Evolutionary conservation across 192 early-diverging fungal species (phyloP).

Genomic region (Piromyces sp.): DNA sequence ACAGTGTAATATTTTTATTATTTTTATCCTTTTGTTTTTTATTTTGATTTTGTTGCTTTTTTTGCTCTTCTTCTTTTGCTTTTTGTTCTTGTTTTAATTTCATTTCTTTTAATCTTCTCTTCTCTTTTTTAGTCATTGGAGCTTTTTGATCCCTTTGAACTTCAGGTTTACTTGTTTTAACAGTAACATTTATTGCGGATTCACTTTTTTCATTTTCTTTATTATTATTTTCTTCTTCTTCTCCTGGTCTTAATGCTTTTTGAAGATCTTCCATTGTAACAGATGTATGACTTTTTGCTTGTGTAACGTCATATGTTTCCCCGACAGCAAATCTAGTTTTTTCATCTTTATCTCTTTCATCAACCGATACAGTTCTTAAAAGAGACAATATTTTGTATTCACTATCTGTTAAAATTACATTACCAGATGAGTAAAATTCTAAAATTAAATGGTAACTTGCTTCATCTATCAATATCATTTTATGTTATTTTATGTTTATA

Average conservation of each 20-base stretch:
- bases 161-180: not conserved
- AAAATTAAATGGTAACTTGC: constrained; percentile 22
- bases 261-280: constrained; percentile 32
- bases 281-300: constrained; percentile 31
- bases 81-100: constrained; percentile 12
- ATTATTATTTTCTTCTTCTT: not conserved
- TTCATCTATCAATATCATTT: not conserved
- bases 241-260: constrained; percentile 14
- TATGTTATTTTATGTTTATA: too few relatives aligned
- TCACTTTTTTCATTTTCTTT: not conserved
- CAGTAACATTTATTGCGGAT: not conserved
- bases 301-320: constrained; percentile 50
- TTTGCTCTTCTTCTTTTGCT: constrained; percentile 9
- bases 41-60: not conserved
- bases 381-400: constrained; percentile 69
- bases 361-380: constrained; percentile 51
- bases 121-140: constrained; percentile 1
- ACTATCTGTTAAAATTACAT: constrained; percentile 85
- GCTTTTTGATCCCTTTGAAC: not conserved
- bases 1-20: not conserved
- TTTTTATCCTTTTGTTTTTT: not conserved
- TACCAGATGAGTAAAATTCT: constrained; percentile 52
- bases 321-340: constrained; percentile 57
- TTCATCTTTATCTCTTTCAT: constrained; percentile 9
- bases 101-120: constrained; percentile 4